Evolutionary conservation across 179 eudicot genomes (phyloP).

Genomic region (Beta corolliflora): DNA sequence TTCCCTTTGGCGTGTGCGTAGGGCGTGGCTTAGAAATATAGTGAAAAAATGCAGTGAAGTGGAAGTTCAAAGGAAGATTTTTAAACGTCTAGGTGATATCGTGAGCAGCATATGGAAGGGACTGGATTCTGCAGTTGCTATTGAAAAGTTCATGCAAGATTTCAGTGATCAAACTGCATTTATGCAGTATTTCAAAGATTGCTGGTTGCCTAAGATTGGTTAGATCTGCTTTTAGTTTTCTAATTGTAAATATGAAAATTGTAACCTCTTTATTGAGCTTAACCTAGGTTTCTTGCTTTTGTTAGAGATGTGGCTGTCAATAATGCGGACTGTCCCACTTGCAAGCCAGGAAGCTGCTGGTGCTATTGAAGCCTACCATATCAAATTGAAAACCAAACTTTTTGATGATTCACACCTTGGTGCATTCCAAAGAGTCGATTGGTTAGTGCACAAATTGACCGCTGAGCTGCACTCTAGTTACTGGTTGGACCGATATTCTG

Average conservation of each 20-base stretch:
- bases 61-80: slow-evolving; percentile 69
- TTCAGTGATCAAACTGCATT: slow-evolving; percentile 74
- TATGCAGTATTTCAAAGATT: slow-evolving; percentile 75
- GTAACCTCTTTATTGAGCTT: slow-evolving; percentile 8
- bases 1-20: slow-evolving; percentile 91
- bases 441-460: slow-evolving; percentile 87
- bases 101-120: slow-evolving; percentile 67
- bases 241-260: neutral
- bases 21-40: slow-evolving; percentile 85
- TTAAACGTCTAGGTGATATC: slow-evolving; percentile 72
- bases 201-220: slow-evolving; percentile 94
- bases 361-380: slow-evolving; percentile 94
- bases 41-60: slow-evolving; percentile 65
- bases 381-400: slow-evolving; percentile 75
- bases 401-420: slow-evolving; percentile 80
- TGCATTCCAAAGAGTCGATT: slow-evolving; percentile 86
- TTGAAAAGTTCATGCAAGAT: slow-evolving; percentile 64
- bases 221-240: slow-evolving; percentile 25
- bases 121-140: slow-evolving; percentile 43
- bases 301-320: slow-evolving; percentile 87
- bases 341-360: slow-evolving; percentile 93
- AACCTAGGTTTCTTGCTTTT: slow-evolving; percentile 10
- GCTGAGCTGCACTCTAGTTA: slow-evolving; percentile 87
- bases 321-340: slow-evolving; percentile 72
- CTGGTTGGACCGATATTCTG: slow-evolving; percentile 90